A percentile compares a stretch with the other conserved stretches of the same genome.
phyloP scores from a whole-genome alignment of 2,329 filamentous ascomycete genomes.

The Fusarium marasasianum region DNA sequence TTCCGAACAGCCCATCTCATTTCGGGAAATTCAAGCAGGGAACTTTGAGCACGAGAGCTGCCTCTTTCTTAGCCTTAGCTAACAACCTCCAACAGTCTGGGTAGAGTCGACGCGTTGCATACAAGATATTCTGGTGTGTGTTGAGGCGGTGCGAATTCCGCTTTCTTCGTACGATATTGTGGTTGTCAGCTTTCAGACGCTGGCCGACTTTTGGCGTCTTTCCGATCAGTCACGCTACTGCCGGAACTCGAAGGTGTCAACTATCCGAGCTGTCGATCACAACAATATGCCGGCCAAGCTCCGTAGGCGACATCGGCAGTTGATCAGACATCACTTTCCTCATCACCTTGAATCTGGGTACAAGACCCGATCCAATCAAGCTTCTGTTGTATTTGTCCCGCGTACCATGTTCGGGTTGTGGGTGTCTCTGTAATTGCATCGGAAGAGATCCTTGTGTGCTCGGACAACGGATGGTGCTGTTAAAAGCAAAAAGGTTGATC shows the following conservation, averaged over 20 bases:
- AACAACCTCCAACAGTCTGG: conserved; percentile 4
- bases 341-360: not conserved
- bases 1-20: conserved; percentile 1
- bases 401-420: not conserved
- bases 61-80: not conserved
- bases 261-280: conserved; percentile 13
- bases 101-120: not conserved
- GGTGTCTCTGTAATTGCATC: not conserved
- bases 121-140: not conserved
- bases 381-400: not conserved
- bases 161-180: not conserved
- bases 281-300: conserved; percentile 14
- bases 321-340: not conserved
- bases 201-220: not conserved
- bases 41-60: not conserved
- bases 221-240: conserved; percentile 11
- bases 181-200: not conserved
- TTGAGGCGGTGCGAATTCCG: not conserved
- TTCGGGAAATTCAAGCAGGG: conserved; percentile 6
- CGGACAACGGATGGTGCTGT: not conserved
- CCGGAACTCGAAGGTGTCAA: conserved; percentile 9
- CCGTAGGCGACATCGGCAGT: conserved; percentile 16
- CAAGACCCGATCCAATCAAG: not conserved
- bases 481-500: not conserved
- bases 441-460: conserved; percentile 1